Conservation (phyloP, 2,329 filamentous ascomycete species). For the Hymenoscyphus albidus region DNA sequence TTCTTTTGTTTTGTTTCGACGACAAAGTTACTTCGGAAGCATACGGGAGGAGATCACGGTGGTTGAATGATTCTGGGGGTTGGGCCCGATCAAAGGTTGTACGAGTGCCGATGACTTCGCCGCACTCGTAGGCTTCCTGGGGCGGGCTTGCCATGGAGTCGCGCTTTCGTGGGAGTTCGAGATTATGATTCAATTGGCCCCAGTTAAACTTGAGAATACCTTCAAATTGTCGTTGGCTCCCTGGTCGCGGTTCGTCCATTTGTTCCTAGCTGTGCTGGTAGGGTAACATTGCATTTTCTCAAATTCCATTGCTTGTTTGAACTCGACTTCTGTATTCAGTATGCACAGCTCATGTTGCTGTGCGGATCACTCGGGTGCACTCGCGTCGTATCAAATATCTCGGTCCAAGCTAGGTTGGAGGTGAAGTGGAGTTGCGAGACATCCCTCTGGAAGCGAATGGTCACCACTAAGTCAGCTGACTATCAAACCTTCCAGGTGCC, state of each 20-base stretch:
- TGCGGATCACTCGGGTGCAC: background rate
- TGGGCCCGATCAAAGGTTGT: background rate
- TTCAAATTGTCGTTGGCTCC: background rate
- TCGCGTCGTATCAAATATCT: background rate
- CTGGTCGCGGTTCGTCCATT: background rate
- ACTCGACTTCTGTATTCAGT: background rate
- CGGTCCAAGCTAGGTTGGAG: background rate
- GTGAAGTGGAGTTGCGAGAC: background rate
- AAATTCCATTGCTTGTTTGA: background rate
- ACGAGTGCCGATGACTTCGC: background rate
- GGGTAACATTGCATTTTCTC: background rate
- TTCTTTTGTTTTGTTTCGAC: background rate
- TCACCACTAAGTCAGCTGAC: background rate
- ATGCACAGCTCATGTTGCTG: background rate
- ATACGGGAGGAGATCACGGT: background rate
- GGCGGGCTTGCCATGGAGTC: background rate
- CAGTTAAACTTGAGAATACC: background rate
- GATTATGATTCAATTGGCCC: conserved; percentile 2
- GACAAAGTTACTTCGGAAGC: background rate
- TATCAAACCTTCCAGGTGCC: too few species aligned
- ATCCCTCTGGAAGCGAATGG: background rate
- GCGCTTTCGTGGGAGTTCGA: background rate
- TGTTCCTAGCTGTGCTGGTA: background rate
- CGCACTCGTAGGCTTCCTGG: too few species aligned
- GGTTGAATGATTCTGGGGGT: background rate